Base-by-base conservation (phyloP, 352 stramenopile species). In the Phytophthora pini region DNA sequence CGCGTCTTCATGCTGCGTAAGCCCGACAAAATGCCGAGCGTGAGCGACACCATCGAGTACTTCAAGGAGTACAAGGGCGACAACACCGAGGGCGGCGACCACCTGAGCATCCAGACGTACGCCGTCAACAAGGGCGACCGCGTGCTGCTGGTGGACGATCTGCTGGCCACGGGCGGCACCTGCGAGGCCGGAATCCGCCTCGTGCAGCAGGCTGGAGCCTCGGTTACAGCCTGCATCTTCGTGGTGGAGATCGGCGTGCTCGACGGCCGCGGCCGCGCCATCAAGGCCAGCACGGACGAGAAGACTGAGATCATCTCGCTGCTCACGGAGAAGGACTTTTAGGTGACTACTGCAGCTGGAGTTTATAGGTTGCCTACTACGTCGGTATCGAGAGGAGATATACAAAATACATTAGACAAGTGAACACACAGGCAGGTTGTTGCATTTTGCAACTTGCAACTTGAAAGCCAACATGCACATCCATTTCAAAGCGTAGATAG, bases 1-100 rank as follows among this genome's bases (percentile, higher is more conserved):
- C 97, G 96, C 22, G 98, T 99, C 70, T 98, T 99, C 68, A 99
- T 99, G 97, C 93, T 99, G 70, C 88, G 97, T 64, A 99, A 99
- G 77, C 90, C 93, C 32, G 95, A 95, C 40, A 99, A 99, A 77
- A 98, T 99, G 89, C 97, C 97, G 41, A 98, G 96, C 61, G 88
- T 96, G 38, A 92, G 97, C 63, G 85, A 92, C 58, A 96, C 84
- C 20, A 82, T 89, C 53, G 83, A 92, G 58, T 99, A 99, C 74
- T 87, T 94, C 44, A 98, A 98, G 69, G 97, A 94, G 67, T 94
- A 97, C 75, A 74, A 90, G 58, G 95, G 94, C 48, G 91, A 98
- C 72, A 84, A 95, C 70, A 73, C 53, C 26, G 77, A 79, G 17
- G 91, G 89, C 40, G 77, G 86, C 52, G 92, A 98, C 77, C 70